Conservation (phyloP, 73 alveolate genomes). For the Paramecium sonneborni region DNA sequence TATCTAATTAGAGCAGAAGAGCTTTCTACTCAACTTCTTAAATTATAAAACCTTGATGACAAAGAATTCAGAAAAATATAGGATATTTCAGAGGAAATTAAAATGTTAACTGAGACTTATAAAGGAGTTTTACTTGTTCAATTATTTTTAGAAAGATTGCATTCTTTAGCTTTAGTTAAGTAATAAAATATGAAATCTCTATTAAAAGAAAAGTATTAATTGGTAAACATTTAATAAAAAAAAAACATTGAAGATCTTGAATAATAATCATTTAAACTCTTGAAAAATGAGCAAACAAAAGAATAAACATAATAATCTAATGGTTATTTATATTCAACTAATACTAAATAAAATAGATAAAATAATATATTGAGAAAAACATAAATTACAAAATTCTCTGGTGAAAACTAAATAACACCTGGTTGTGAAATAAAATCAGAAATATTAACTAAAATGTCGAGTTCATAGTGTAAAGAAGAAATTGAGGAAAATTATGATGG, state of each 20-base stretch:
- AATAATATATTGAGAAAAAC: neutral
- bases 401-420: neutral
- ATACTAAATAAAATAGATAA: neutral
- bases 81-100: conserved; percentile 5
- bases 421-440: neutral
- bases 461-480: neutral
- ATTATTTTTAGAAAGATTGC: conserved; percentile 18
- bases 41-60: neutral
- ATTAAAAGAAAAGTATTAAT: neutral
- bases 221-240: neutral
- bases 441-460: conserved; percentile 25
- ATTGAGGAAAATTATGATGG: neutral
- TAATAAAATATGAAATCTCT: neutral
- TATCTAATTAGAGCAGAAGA: conserved; percentile 19
- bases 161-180: neutral
- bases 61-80: neutral
- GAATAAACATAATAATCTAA: neutral
- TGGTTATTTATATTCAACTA: neutral
- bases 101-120: neutral
- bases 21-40: neutral
- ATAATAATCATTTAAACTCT: neutral
- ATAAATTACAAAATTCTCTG: neutral
- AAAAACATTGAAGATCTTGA: neutral
- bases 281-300: neutral
- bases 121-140: neutral